Conservation (phyloP, 139 green algal species). For the Axilococcus clingmanii region DNA sequence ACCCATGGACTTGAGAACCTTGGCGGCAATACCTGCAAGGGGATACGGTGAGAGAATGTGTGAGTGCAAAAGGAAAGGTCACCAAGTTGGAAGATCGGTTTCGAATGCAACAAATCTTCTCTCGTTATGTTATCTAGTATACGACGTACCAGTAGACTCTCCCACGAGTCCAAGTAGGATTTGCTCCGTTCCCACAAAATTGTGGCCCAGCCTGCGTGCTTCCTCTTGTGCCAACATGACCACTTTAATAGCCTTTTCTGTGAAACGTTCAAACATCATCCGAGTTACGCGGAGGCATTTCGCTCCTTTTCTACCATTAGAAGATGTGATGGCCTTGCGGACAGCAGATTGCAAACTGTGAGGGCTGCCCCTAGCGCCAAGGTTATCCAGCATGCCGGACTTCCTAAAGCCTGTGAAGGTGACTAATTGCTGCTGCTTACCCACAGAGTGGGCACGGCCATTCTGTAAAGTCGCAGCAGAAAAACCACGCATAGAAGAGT, state of each 20-base stretch:
- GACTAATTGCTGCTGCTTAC: constrained; percentile 10
- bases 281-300: constrained; percentile 10
- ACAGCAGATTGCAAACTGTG: constrained; percentile 20
- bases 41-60: too few relatives aligned
- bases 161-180: constrained; percentile 97
- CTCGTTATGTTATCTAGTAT: too few relatives aligned
- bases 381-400: neutral
- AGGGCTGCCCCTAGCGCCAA: neutral
- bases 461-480: neutral
- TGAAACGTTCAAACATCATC: constrained; percentile 97
- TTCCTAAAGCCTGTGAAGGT: constrained; percentile 14
- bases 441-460: neutral
- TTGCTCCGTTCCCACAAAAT: constrained; percentile 99
- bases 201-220: constrained; percentile 86
- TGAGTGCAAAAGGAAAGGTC: too few relatives aligned
- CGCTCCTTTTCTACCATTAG: neutral
- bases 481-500: too few relatives aligned
- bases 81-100: too few relatives aligned
- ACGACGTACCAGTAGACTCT: constrained; percentile 79
- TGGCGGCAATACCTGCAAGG: constrained; percentile 89
- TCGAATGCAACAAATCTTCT: too few relatives aligned
- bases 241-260: constrained; percentile 87
- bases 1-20: constrained; percentile 98
- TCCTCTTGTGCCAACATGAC: constrained; percentile 99
- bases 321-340: neutral